These are phyloP conservation scores for Neopestalotiopsis clavispora DNA, from an alignment of 2,329 filamentous ascomycete genomes.

Conservation along the genomic window DNA sequence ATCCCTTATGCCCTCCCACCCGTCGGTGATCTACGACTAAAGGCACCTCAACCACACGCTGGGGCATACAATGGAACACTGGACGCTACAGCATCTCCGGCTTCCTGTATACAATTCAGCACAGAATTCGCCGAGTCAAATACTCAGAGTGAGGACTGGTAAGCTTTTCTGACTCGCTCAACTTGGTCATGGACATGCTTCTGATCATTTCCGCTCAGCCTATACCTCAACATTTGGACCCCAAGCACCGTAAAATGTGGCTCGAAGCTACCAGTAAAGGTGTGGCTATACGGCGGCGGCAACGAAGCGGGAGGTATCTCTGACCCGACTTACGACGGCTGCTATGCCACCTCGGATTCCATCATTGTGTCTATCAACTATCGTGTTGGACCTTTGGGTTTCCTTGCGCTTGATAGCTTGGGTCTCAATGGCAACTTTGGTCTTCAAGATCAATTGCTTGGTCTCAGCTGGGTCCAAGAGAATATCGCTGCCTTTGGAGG, in stretches of 20 bases:
- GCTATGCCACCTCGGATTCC: slow-evolving; percentile 28
- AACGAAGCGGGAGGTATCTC: slow-evolving; percentile 29
- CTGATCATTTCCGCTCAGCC: slow-evolving; percentile 17
- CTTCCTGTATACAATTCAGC: slow-evolving; percentile 26
- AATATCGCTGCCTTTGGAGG: slow-evolving; percentile 51
- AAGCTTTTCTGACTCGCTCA: neutral
- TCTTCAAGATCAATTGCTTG: slow-evolving; percentile 53
- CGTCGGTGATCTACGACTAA: slow-evolving; percentile 24
- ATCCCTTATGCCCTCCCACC: slow-evolving; percentile 29
- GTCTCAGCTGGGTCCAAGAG: slow-evolving; percentile 53
- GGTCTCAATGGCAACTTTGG: slow-evolving; percentile 54
- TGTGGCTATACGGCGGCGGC: slow-evolving; percentile 31
- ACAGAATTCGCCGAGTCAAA: slow-evolving; percentile 21
- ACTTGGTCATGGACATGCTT: no score
- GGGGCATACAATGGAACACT: slow-evolving; percentile 15
- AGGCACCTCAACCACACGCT: slow-evolving; percentile 22
- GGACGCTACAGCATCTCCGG: slow-evolving; percentile 23
- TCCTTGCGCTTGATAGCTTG: slow-evolving; percentile 44
- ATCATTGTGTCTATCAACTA: slow-evolving; percentile 40
- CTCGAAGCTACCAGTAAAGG: slow-evolving; percentile 30
- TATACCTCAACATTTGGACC: slow-evolving; percentile 27
- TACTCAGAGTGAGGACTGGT: slow-evolving; percentile 26
- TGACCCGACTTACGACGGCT: slow-evolving; percentile 30
- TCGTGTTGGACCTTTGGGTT: slow-evolving; percentile 53
- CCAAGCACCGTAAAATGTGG: slow-evolving; percentile 23